Conservation (phyloP, 768 basidiomycete genomes). For the Pulveroboletus sp. region DNA sequence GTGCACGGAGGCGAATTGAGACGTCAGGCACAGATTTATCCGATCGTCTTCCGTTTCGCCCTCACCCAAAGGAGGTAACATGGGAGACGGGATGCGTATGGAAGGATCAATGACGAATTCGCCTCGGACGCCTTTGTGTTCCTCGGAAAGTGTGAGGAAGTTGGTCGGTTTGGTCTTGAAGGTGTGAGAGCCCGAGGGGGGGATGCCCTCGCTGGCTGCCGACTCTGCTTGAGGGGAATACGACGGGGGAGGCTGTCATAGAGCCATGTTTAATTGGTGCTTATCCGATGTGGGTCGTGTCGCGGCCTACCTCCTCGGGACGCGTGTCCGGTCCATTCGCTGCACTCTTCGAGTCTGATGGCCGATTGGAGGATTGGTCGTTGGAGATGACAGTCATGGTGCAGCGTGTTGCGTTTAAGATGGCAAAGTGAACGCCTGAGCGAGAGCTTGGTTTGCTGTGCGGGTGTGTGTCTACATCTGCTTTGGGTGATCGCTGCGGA, state of each 20-base stretch:
- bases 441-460: background rate
- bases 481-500: background rate
- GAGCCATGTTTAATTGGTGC: background rate
- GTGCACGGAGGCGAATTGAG: constrained; percentile 33
- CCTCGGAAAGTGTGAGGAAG: constrained; percentile 12
- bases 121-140: constrained; percentile 11
- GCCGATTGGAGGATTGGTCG: background rate
- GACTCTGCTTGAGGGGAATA: constrained; percentile 6
- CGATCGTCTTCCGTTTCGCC: constrained; percentile 37
- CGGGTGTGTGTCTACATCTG: too few relatives aligned
- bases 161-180: constrained; percentile 30
- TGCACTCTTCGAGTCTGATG: background rate
- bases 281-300: background rate
- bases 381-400: constrained; percentile 8
- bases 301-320: constrained; percentile 6
- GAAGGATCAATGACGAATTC: constrained; percentile 42
- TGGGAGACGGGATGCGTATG: constrained; percentile 34
- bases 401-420: background rate
- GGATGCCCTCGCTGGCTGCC: background rate
- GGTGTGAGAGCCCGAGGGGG: background rate
- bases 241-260: constrained; percentile 21
- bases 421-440: too few relatives aligned
- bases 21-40: constrained; percentile 35
- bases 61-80: constrained; percentile 35
- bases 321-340: background rate